These are phyloP conservation scores for Vanrija humicola DNA, from an alignment of 1,284 basidiomycete genomes.

Conservation along the genomic window DNA sequence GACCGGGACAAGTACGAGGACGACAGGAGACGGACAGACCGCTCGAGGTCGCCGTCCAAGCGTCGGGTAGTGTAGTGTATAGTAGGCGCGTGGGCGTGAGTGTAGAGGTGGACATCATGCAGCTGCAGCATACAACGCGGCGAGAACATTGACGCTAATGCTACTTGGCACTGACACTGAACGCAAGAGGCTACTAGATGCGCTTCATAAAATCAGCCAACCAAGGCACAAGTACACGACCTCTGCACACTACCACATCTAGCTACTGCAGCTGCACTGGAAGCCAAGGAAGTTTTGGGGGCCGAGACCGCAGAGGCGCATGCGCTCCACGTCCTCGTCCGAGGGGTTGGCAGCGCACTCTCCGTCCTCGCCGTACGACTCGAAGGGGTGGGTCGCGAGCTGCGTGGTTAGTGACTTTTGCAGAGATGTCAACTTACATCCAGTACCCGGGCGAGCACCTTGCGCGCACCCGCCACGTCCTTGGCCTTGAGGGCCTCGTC, in stretches of 20 bases:
- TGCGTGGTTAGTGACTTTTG: constrained; percentile 32
- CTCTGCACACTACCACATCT: constrained; percentile 1
- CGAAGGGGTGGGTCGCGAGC: constrained; percentile 78
- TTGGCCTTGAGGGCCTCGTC: constrained; percentile 64
- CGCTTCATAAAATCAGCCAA: no score
- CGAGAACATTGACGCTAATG: no score
- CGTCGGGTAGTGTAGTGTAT: constrained; percentile 18
- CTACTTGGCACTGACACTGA: no score
- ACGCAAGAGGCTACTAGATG: no score
- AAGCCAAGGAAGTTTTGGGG: constrained; percentile 74
- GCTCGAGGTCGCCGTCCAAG: constrained; percentile 20
- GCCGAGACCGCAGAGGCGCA: constrained; percentile 70
- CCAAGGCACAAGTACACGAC: no score
- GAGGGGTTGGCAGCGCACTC: constrained; percentile 36
- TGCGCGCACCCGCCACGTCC: constrained; percentile 25
- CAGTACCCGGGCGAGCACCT: constrained; percentile 23
- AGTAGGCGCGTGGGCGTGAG: neutral
- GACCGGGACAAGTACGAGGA: constrained; percentile 18
- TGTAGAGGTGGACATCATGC: neutral
- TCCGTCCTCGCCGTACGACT: constrained; percentile 70
- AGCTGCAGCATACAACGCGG: neutral
- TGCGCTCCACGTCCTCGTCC: constrained; percentile 61
- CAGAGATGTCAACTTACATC: constrained; percentile 16
- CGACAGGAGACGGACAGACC: constrained; percentile 12
- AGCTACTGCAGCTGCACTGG: constrained; percentile 89